Percentiles rank a stretch among this genome's conserved stretches.
Conservation (phyloP, 352 stramenopile genomes). For the Phytophthora multivora region DNA sequence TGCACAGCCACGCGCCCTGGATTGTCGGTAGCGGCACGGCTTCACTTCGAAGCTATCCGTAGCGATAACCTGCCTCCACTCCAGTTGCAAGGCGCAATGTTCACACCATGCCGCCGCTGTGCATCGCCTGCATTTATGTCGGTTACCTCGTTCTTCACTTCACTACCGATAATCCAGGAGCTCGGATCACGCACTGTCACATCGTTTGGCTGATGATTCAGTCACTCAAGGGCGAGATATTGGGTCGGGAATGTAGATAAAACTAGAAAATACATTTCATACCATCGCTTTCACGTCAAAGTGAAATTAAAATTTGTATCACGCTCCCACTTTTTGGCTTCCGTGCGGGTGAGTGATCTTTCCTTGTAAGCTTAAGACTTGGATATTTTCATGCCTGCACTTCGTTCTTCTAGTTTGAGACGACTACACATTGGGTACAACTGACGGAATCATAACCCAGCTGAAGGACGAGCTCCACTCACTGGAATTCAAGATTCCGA, state of each 20-base stretch:
- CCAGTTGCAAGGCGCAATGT: too few species aligned
- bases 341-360: background rate
- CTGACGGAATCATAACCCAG: conserved; percentile 7
- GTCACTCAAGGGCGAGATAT: too few species aligned
- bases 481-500: conserved; percentile 15
- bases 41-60: conserved; percentile 10
- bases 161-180: conserved; percentile 27
- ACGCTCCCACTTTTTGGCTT: background rate
- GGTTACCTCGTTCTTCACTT: conserved; percentile 34
- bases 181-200: conserved; percentile 37
- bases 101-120: too few species aligned
- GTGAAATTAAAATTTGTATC: background rate
- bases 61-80: too few species aligned
- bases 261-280: background rate
- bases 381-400: conserved; percentile 1
- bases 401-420: background rate
- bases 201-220: conserved; percentile 21
- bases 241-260: background rate
- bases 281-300: background rate
- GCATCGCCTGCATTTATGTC: conserved; percentile 6
- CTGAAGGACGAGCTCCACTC: background rate
- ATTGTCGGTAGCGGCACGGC: conserved; percentile 30
- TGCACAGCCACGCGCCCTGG: conserved; percentile 40
- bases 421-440: conserved; percentile 6
- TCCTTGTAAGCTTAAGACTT: background rate